A percentile compares a stretch with the other conserved stretches of the same genome.
These are phyloP conservation scores for Xylaria sp. DNA, from an alignment of 495 filamentous ascomycete genomes.

Conservation along the genomic window DNA sequence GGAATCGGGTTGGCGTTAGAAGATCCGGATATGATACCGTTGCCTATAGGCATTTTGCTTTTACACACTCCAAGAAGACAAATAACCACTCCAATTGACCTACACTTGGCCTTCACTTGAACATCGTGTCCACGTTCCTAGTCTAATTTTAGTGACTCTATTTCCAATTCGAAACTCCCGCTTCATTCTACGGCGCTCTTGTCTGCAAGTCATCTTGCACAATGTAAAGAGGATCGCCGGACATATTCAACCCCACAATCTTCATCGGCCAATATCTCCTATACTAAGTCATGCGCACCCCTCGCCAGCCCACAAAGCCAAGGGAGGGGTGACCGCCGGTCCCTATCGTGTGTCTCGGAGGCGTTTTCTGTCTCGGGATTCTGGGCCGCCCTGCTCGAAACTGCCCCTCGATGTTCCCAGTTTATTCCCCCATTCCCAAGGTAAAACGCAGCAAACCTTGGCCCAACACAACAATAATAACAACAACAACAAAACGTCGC, in stretches of 20 bases:
- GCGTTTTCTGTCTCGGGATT: not conserved
- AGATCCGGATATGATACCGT: conserved; percentile 24
- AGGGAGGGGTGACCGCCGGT: conserved; percentile 14
- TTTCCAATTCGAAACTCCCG: not conserved
- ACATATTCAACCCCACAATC: conserved; percentile 17
- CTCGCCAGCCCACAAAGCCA: conserved; percentile 7
- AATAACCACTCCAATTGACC: conserved; percentile 4
- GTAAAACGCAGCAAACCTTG: not conserved
- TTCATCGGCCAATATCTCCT: conserved; percentile 5
- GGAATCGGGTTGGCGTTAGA: conserved; percentile 20
- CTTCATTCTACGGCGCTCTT: not conserved
- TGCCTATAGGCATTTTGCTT: conserved; percentile 21
- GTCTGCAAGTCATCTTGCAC: conserved; percentile 20
- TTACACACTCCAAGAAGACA: conserved; percentile 16
- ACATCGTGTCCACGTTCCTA: not conserved
- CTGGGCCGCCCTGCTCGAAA: not conserved
- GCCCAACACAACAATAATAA: not conserved
- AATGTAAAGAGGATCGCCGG: conserved; percentile 6
- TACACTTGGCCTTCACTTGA: not conserved
- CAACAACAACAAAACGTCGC: not conserved
- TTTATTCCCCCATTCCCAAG: not conserved
- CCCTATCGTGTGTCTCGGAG: conserved; percentile 16
- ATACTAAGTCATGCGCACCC: not conserved
- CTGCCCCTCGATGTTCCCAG: not conserved
- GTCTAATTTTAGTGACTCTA: not conserved